A percentile compares a stretch with the other conserved stretches of the same genome.
These are phyloP conservation scores for Coniella vitis DNA, from an alignment of 2,329 filamentous ascomycete species.

Conservation along the genomic window DNA sequence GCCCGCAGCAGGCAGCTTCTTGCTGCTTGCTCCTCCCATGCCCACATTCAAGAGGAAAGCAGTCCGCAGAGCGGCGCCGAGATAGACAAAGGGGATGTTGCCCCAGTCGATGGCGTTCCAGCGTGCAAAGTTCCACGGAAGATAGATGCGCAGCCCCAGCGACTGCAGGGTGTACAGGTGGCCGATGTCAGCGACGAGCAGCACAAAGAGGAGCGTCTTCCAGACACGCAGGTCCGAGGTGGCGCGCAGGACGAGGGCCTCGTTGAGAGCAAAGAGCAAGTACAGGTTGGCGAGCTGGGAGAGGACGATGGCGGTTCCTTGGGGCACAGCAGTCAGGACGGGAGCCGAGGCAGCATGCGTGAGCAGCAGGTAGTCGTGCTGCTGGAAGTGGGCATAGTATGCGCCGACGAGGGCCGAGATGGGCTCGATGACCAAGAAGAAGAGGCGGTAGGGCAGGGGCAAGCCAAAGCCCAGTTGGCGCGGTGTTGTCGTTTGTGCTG, in stretches of 20 bases:
- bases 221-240: conserved; percentile 65
- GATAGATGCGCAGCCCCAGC: conserved; percentile 54
- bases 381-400: conserved; percentile 43
- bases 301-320: conserved; percentile 59
- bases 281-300: conserved; percentile 75
- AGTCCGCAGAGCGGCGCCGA: conserved; percentile 52
- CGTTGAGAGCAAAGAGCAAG: conserved; percentile 68
- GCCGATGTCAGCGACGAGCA: conserved; percentile 70
- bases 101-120: conserved; percentile 67
- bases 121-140: conserved; percentile 42
- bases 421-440: conserved; percentile 70
- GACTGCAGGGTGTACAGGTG: conserved; percentile 61
- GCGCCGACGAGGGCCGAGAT: conserved; percentile 46
- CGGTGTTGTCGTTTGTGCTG: conserved; percentile 2
- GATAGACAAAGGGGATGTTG: conserved; percentile 64
- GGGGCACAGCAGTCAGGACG: conserved; percentile 38
- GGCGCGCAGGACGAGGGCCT: conserved; percentile 66
- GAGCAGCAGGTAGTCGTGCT: conserved; percentile 53
- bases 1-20: conserved; percentile 8
- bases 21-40: conserved; percentile 26
- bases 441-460: conserved; percentile 58
- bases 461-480: conserved; percentile 35
- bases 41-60: conserved; percentile 55
- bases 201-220: conserved; percentile 56
- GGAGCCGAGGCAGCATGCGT: conserved; percentile 51